Conservation (phyloP, 805 yeast genomes). For the Candida namnaoensis region DNA sequence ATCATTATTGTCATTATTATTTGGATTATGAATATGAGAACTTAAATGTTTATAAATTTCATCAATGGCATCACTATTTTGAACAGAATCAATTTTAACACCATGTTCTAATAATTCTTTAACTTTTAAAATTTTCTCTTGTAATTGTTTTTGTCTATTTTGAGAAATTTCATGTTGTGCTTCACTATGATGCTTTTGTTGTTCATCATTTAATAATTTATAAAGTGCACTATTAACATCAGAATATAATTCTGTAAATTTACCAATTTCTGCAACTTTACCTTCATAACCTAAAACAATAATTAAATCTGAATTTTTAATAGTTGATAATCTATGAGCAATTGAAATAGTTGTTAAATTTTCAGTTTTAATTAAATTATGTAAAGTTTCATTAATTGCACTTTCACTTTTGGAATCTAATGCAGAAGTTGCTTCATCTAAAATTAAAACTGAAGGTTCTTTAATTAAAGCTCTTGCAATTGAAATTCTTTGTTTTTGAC, state of each 20-base stretch:
- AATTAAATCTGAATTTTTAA: constrained; percentile 74
- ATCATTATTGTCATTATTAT: no score
- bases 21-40: no score
- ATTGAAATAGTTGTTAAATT: constrained; percentile 77
- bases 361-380: constrained; percentile 47
- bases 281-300: constrained; percentile 81
- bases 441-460: constrained; percentile 57
- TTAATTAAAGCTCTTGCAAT: constrained; percentile 80
- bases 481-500: constrained; percentile 83
- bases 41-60: no score
- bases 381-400: constrained; percentile 75
- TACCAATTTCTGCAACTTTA: constrained; percentile 69
- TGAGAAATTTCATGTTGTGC: no score
- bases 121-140: no score
- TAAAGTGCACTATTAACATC: constrained; percentile 32
- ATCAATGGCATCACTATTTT: no score
- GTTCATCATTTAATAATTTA: constrained; percentile 28
- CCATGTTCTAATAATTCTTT: no score
- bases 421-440: constrained; percentile 91
- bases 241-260: constrained; percentile 46
- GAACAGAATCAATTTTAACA: no score
- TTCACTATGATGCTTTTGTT: not conserved
- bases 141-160: no score
- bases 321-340: constrained; percentile 90
- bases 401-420: constrained; percentile 67